Evolutionary conservation across 169 alveolate species (phyloP).

Genomic region (Theileria orientalis): DNA sequence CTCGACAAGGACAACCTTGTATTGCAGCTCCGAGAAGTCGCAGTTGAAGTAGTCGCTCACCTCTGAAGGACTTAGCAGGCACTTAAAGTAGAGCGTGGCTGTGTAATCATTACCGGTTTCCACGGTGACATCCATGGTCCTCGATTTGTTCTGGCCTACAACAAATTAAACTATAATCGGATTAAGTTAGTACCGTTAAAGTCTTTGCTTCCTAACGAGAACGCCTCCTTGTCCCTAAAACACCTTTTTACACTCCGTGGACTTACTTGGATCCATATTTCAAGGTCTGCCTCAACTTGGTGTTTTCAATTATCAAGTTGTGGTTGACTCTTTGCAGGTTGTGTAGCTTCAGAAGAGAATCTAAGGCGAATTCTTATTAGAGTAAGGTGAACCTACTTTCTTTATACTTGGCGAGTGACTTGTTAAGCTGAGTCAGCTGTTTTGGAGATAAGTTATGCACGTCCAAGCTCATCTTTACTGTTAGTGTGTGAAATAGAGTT

Average conservation of each 20-base stretch:
- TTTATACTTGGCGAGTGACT: constrained; percentile 22
- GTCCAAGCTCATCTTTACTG: constrained; percentile 41
- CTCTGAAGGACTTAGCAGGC: constrained; percentile 13
- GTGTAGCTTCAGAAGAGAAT: constrained; percentile 37
- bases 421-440: constrained; percentile 20
- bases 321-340: constrained; percentile 49
- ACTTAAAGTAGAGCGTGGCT: constrained; percentile 9
- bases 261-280: constrained; percentile 9
- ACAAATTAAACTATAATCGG: too few species aligned
- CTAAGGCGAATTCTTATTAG: background rate
- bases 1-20: constrained; percentile 44
- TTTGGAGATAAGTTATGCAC: constrained; percentile 25
- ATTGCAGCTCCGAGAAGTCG: constrained; percentile 11
- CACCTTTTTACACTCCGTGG: too few species aligned
- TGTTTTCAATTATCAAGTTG: constrained; percentile 42
- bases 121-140: constrained; percentile 5
- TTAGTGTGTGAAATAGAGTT: background rate
- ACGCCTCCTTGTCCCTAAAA: too few species aligned
- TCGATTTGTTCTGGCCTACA: too few species aligned
- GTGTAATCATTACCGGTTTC: constrained; percentile 20
- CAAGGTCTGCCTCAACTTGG: constrained; percentile 24
- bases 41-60: constrained; percentile 19
- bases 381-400: background rate
- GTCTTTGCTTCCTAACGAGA: too few species aligned
- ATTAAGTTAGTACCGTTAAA: too few species aligned